These are phyloP conservation scores for Ceratocystis variospora DNA, from an alignment of 2,329 filamentous ascomycete genomes.

Conservation along the genomic window DNA sequence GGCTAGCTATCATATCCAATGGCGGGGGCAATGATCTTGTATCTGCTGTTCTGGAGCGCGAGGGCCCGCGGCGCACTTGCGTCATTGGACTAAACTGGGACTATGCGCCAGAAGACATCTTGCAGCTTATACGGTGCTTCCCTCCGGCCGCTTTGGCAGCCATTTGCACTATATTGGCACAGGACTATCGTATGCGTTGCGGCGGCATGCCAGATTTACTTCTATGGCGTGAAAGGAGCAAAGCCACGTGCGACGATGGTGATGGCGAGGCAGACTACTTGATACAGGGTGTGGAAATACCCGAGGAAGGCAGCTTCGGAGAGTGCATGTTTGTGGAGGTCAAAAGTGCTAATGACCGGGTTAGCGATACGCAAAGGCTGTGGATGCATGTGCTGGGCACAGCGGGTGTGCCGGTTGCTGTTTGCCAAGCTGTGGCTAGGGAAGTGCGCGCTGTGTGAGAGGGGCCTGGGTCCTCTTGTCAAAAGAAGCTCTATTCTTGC, in stretches of 20 bases:
- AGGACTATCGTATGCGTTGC: slow-evolving; percentile 75
- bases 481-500: not conserved
- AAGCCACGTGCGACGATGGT: slow-evolving; percentile 21
- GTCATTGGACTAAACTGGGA: slow-evolving; percentile 89
- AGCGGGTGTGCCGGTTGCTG: slow-evolving; percentile 72
- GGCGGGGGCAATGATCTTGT: slow-evolving; percentile 58
- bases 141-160: slow-evolving; percentile 65
- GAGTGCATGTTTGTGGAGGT: slow-evolving; percentile 68
- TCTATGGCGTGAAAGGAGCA: slow-evolving; percentile 50
- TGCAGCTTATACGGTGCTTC: slow-evolving; percentile 69
- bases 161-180: slow-evolving; percentile 85
- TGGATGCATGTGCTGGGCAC: slow-evolving; percentile 91
- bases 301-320: slow-evolving; percentile 23
- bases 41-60: slow-evolving; percentile 49
- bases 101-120: slow-evolving; percentile 62
- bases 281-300: too few species aligned
- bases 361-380: slow-evolving; percentile 89
- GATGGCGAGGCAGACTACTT: slow-evolving; percentile 3
- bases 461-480: not conserved
- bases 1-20: slow-evolving; percentile 76
- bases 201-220: slow-evolving; percentile 88
- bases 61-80: slow-evolving; percentile 61
- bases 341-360: slow-evolving; percentile 75
- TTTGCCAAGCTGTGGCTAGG: slow-evolving; percentile 51
- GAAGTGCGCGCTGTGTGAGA: slow-evolving; percentile 24